Conservation (phyloP, 2,329 filamentous ascomycete species). For the Nakataea oryzae region DNA sequence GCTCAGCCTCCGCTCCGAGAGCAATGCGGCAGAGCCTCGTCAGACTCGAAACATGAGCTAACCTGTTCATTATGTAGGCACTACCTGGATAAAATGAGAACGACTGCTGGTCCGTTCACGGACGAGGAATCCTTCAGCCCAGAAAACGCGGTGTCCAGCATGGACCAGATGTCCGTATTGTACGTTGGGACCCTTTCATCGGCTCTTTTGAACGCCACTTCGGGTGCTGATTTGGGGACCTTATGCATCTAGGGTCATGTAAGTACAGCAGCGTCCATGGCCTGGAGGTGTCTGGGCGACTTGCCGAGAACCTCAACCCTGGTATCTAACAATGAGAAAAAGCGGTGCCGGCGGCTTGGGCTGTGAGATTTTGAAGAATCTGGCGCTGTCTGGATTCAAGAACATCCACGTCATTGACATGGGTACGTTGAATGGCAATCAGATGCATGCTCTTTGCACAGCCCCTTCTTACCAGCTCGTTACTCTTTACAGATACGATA, state of each 20-base stretch:
- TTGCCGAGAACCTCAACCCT: neutral
- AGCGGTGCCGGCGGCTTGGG: slow-evolving; percentile 80
- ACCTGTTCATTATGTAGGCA: slow-evolving; percentile 42
- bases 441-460: neutral
- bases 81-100: slow-evolving; percentile 73
- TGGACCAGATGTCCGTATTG: slow-evolving; percentile 65
- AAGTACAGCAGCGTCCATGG: slow-evolving; percentile 15
- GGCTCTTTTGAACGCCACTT: slow-evolving; percentile 11
- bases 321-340: neutral
- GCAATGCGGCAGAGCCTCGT: neutral
- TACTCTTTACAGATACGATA: slow-evolving; percentile 59
- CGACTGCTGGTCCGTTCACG: slow-evolving; percentile 69
- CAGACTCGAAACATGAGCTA: neutral
- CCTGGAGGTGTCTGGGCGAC: neutral
- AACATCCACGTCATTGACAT: slow-evolving; percentile 99
- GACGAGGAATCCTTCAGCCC: slow-evolving; percentile 48
- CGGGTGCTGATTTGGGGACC: neutral
- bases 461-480: neutral
- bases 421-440: slow-evolving; percentile 29
- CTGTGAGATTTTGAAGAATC: slow-evolving; percentile 93
- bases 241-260: slow-evolving; percentile 36
- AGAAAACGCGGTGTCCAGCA: slow-evolving; percentile 39
- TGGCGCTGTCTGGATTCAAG: slow-evolving; percentile 90
- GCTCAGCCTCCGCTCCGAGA: neutral
- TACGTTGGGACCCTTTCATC: neutral